phyloP scores from a whole-genome alignment of 176 grass and related monocot genomes.

The Aegilops bicornis region DNA sequence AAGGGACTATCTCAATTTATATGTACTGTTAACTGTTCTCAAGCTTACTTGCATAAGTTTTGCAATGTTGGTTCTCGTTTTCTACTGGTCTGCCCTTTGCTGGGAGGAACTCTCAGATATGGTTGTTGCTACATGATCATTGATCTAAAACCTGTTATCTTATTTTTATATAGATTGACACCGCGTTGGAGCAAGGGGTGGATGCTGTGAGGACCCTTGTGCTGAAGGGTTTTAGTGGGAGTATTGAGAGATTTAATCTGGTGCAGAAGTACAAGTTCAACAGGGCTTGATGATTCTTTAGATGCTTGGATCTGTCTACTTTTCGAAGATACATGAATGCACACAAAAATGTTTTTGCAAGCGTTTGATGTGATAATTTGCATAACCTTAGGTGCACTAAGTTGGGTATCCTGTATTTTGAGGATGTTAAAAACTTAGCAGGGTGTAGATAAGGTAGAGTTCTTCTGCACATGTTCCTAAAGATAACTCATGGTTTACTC shows the following conservation, averaged over 20 bases:
- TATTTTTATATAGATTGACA: constrained; percentile 69
- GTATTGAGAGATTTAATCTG: constrained; percentile 88
- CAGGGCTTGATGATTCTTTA: constrained; percentile 54
- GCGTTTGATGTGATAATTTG: constrained; percentile 10
- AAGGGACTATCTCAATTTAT: neutral
- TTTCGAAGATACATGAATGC: constrained; percentile 19
- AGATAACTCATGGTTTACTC: constrained; percentile 26
- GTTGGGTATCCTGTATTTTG: constrained; percentile 23
- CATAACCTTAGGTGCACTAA: constrained; percentile 11
- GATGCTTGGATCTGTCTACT: constrained; percentile 26
- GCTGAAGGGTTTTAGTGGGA: constrained; percentile 78
- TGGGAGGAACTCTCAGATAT: constrained; percentile 27
- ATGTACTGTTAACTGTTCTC: neutral
- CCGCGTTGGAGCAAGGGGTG: constrained; percentile 83
- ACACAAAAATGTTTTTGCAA: neutral
- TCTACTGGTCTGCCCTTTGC: constrained; percentile 13
- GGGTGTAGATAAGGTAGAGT: constrained; percentile 38
- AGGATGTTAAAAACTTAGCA: constrained; percentile 26
- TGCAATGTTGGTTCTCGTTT: neutral
- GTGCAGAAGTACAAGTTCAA: constrained; percentile 99
- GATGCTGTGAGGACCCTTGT: constrained; percentile 86
- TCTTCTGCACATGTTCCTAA: constrained; percentile 17
- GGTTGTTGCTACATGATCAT: constrained; percentile 18
- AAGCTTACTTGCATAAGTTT: neutral
- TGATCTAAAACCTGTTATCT: constrained; percentile 38